Evolutionary conservation across 768 basidiomycete genomes (phyloP).

Genomic region (Xerocomus brunneocitrinus): DNA sequence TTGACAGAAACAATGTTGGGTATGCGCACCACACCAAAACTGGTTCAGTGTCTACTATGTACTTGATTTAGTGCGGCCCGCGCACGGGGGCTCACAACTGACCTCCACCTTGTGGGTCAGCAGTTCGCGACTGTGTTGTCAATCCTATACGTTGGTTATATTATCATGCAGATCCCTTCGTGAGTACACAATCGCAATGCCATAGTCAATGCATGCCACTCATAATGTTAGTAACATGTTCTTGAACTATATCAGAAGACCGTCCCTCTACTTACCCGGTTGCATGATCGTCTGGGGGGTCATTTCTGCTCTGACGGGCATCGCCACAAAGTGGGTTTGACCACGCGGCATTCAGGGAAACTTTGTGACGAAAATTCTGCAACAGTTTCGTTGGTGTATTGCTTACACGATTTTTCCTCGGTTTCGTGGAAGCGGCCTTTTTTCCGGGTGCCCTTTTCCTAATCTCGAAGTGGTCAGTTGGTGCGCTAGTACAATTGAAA

Average conservation of each 20-base stretch:
- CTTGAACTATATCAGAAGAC: conserved; percentile 59
- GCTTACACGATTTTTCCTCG: conserved; percentile 49
- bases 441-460: conserved; percentile 42
- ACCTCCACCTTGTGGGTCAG: conserved; percentile 54
- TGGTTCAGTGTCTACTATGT: neutral
- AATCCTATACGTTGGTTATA: conserved; percentile 59
- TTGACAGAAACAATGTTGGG: conserved; percentile 70
- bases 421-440: conserved; percentile 49
- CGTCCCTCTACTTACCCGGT: conserved; percentile 59
- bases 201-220: neutral
- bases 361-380: neutral
- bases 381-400: conserved; percentile 39
- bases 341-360: neutral
- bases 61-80: conserved; percentile 53
- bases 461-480: conserved; percentile 31
- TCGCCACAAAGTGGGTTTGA: conserved; percentile 28
- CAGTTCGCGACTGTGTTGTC: conserved; percentile 67
- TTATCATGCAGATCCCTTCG: conserved; percentile 41
- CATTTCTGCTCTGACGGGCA: conserved; percentile 45
- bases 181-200: conserved; percentile 11
- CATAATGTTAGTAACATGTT: conserved; percentile 56
- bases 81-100: conserved; percentile 59
- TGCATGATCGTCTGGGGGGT: conserved; percentile 72
- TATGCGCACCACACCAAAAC: conserved; percentile 25
- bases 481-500: conserved; percentile 28